phyloP scores from a whole-genome alignment of 345 rosid species.

The Sapria himalayana region DNA sequence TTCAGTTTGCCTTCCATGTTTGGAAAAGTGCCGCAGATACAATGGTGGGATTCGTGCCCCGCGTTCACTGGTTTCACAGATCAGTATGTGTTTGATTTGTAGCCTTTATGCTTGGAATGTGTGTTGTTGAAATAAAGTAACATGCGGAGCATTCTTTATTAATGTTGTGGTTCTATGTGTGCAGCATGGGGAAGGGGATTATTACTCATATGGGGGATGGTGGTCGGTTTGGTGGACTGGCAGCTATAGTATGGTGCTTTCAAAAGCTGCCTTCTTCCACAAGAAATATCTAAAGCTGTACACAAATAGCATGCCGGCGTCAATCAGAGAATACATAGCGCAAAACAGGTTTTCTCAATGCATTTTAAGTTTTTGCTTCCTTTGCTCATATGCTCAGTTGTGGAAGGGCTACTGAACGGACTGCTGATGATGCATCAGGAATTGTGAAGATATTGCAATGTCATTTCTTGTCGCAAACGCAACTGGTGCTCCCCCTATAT shows the following conservation, averaged over 20 bases:
- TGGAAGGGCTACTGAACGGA: too few species aligned
- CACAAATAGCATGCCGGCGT: slow-evolving; percentile 70
- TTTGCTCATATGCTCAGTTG: slow-evolving; percentile 1
- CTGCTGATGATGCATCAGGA: slow-evolving; percentile 39
- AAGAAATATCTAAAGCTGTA: slow-evolving; percentile 66
- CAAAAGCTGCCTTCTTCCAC: slow-evolving; percentile 95
- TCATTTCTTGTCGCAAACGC: slow-evolving; percentile 90
- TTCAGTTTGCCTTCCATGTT: slow-evolving; percentile 73
- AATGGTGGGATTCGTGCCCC: slow-evolving; percentile 94
- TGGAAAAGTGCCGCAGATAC: slow-evolving; percentile 80
- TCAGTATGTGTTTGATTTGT: slow-evolving; percentile 17
- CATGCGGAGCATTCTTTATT: neutral
- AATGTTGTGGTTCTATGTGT: slow-evolving; percentile 7
- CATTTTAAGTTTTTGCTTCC: neutral
- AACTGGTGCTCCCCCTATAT: slow-evolving; percentile 72
- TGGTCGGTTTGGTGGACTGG: slow-evolving; percentile 99
- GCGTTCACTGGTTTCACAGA: slow-evolving; percentile 49
- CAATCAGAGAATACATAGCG: slow-evolving; percentile 42
- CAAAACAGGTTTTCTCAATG: slow-evolving; percentile 39
- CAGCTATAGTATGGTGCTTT: slow-evolving; percentile 80
- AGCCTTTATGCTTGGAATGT: neutral
- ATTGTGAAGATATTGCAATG: slow-evolving; percentile 98
- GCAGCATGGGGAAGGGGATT: slow-evolving; percentile 34
- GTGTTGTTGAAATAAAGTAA: slow-evolving; percentile 1
- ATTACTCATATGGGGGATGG: slow-evolving; percentile 71